Base-by-base conservation (phyloP, 1,284 basidiomycete species). In the Tilletia setariae region DNA sequence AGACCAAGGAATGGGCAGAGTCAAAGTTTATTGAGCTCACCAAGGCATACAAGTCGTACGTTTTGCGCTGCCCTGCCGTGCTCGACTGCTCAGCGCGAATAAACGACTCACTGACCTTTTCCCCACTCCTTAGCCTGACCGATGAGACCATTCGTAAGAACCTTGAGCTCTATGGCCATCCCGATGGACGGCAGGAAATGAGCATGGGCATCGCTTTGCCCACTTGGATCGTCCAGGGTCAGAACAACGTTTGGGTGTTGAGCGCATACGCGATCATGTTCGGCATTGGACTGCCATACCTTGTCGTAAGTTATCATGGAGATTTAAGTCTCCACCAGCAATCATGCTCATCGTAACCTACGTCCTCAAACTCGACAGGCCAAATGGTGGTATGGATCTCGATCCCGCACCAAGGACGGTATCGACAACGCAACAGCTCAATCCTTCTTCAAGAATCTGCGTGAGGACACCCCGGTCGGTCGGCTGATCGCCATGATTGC, bases 161-260 rank as follows among this genome's bases (percentile, higher is more conserved):
- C 84, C 90, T 90, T 84, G 89, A 91, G 78, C 86, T 90, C 63
- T 98, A 93, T 79, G 94, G 94, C 3, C 92, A 99, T 81, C 96
- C 96, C 0, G 96, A 99, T 83, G 96, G 96, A 15, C 90, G 93
- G 43, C 93, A 97, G 83, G 92, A 95, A 81, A 87, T 95, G 68
- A 90, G 91, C 61, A 93, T 95, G 88, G 95, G 95, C 70, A 96
- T 99, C 76, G 96, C 96, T 0, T 86, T 99, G 19, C 96, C 96
- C 0, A 87, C 89, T 65, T 98, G 94, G 93, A 89, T 99, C 68
- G 87, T 98, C 66, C 93, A 95, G 79, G 89, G 90, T 63, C 88
- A 92, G 79, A 96, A 98, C 85, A 93, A 91, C 72, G 87, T 92
- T 46, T 94, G 90, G 87, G 92, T 98, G 0, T 87, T 99, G 49